A percentile compares a stretch with the other conserved stretches of the same genome.
Evolutionary conservation across 345 rosid genomes (phyloP).

Genomic region (Syzygium aromaticum): DNA sequence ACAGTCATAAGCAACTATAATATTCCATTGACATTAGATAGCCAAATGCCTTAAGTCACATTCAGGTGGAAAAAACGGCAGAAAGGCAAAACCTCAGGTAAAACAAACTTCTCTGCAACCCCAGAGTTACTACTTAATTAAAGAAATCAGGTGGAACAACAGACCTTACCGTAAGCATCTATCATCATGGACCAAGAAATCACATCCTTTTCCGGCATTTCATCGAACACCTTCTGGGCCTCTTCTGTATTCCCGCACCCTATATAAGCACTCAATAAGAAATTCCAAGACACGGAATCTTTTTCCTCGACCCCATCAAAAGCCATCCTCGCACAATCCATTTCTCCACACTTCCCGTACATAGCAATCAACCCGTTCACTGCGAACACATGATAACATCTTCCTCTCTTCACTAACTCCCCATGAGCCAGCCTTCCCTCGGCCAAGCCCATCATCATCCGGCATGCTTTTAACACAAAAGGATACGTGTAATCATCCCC

Average conservation of each 20-base stretch:
- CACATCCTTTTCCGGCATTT: constrained; percentile 31
- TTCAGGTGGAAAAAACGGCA: not conserved
- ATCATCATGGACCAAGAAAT: constrained; percentile 38
- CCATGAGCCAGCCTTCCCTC: constrained; percentile 24
- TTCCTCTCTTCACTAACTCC: constrained; percentile 29
- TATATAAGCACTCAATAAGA: constrained; percentile 23
- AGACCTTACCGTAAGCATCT: constrained; percentile 29
- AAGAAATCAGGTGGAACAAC: not conserved
- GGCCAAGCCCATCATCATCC: constrained; percentile 9
- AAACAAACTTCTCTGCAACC: not conserved
- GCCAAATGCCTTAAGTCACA: not conserved
- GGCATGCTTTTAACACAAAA: constrained; percentile 28
- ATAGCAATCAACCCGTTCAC: constrained; percentile 25
- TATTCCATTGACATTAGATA: not conserved
- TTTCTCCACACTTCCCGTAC: constrained; percentile 28
- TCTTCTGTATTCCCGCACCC: constrained; percentile 13
- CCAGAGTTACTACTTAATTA: not conserved
- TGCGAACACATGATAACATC: constrained; percentile 16
- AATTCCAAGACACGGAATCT: constrained; percentile 34
- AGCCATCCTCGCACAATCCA: constrained; percentile 13
- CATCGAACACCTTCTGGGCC: constrained; percentile 30
- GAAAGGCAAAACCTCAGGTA: not conserved
- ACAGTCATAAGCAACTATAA: not conserved
- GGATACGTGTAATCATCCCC: constrained; percentile 30
- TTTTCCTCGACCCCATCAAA: constrained; percentile 26